phyloP scores from a whole-genome alignment of 1,284 basidiomycete species.

The Malassezia sp. region DNA sequence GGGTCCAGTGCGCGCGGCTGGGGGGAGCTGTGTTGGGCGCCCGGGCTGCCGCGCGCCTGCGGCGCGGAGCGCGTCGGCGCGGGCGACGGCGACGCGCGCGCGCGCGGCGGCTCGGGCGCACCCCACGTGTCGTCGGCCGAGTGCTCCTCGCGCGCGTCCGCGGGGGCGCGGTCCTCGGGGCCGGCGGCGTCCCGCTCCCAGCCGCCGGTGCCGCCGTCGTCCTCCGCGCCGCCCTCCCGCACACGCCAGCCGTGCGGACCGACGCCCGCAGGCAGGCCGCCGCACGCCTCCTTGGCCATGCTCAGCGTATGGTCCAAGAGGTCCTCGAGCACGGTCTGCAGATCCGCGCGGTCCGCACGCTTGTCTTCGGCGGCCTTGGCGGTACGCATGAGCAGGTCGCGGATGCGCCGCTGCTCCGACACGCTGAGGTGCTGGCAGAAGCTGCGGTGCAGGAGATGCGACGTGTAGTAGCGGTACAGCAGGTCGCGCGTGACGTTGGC shows the following conservation, averaged over 20 bases:
- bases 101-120: background rate
- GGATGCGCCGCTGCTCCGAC: conserved; percentile 48
- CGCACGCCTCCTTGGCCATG: conserved; percentile 8
- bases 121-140: conserved; percentile 18
- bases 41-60: too few relatives aligned
- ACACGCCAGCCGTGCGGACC: conserved; percentile 9
- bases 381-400: conserved; percentile 31
- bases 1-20: too few relatives aligned
- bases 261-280: too few relatives aligned
- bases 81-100: too few relatives aligned
- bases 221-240: too few relatives aligned
- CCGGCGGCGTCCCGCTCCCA: too few relatives aligned
- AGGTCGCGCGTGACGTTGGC: conserved; percentile 70
- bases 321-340: background rate
- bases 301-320: conserved; percentile 37
- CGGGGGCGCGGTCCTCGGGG: conserved; percentile 11
- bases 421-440: conserved; percentile 80
- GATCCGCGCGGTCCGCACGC: conserved; percentile 2
- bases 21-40: too few relatives aligned
- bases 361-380: too few relatives aligned
- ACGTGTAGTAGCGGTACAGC: conserved; percentile 79
- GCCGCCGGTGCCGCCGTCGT: conserved; percentile 13
- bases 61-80: too few relatives aligned
- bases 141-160: conserved; percentile 10
- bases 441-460: conserved; percentile 60